These are phyloP conservation scores for Alnus rubra DNA, from an alignment of 306 rosid species.

Conservation along the genomic window DNA sequence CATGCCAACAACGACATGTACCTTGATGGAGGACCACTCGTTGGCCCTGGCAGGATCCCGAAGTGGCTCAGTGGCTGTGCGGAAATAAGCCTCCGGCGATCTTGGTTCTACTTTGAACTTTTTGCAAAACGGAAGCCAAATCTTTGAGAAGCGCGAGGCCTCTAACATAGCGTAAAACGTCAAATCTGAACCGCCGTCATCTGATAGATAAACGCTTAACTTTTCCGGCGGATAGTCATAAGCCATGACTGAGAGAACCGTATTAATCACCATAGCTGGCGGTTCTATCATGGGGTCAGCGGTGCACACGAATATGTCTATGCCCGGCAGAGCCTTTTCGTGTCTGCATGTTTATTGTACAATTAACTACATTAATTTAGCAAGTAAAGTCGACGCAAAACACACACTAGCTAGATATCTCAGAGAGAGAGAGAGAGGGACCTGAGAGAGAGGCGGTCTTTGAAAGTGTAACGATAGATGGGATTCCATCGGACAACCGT, in stretches of 20 bases:
- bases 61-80: background rate
- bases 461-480: slow-evolving; percentile 11
- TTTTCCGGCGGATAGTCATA: slow-evolving; percentile 4
- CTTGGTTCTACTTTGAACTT: slow-evolving; percentile 8
- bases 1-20: background rate
- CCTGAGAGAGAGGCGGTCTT: slow-evolving; percentile 12
- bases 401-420: too few relatives aligned
- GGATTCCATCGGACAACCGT: slow-evolving; percentile 6
- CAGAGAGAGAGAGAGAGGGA: background rate
- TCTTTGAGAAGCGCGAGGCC: slow-evolving; percentile 7
- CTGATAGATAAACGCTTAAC: background rate
- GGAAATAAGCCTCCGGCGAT: slow-evolving; percentile 3
- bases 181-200: background rate
- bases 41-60: background rate
- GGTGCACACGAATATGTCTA: background rate
- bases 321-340: background rate
- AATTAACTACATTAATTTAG: too few relatives aligned
- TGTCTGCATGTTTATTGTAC: background rate
- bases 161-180: slow-evolving; percentile 1
- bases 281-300: slow-evolving; percentile 2
- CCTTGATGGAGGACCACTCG: background rate
- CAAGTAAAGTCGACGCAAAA: too few relatives aligned
- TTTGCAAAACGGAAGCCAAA: slow-evolving; percentile 16
- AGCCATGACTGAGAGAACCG: background rate
- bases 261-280: background rate